These are phyloP conservation scores for Mycena sanguinolenta DNA, from an alignment of 768 basidiomycete genomes.

Conservation along the genomic window DNA sequence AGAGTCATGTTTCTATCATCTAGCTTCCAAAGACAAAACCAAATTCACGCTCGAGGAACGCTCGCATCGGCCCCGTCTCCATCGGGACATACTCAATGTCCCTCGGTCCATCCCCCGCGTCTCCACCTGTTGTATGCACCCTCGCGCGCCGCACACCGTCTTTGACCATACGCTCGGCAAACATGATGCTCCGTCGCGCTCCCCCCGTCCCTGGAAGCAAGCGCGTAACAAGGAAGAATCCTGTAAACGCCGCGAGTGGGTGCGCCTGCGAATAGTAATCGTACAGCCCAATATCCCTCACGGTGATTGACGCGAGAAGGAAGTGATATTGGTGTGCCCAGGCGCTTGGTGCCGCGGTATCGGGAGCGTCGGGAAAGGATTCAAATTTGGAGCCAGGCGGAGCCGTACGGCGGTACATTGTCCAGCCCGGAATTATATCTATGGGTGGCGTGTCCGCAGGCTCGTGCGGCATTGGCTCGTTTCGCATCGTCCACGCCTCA, in stretches of 20 bases:
- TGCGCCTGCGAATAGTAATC: constrained; percentile 37
- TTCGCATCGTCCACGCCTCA: constrained; percentile 35
- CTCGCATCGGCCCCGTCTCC: constrained; percentile 36
- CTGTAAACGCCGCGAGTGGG: constrained; percentile 36
- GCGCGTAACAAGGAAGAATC: constrained; percentile 36
- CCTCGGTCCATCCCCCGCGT: constrained; percentile 44
- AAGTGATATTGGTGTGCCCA: constrained; percentile 37
- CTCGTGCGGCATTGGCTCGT: constrained; percentile 34
- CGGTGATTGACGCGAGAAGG: constrained; percentile 33
- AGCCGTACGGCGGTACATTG: constrained; percentile 33
- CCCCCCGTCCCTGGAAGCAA: constrained; percentile 37
- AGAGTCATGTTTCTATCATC: neutral
- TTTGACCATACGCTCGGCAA: constrained; percentile 35
- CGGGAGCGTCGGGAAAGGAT: constrained; percentile 11
- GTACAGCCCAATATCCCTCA: constrained; percentile 37
- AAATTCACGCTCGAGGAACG: constrained; percentile 32
- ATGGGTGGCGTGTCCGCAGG: constrained; percentile 33
- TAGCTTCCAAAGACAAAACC: constrained; percentile 32
- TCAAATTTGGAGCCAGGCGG: neutral
- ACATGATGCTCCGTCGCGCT: constrained; percentile 35
- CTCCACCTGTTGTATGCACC: constrained; percentile 63
- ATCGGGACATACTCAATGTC: constrained; percentile 33
- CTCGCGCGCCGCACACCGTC: constrained; percentile 51
- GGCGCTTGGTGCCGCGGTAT: constrained; percentile 11
- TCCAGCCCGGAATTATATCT: constrained; percentile 33